Base-by-base conservation (phyloP, 2,329 filamentous ascomycete genomes). In the Chrysoporthe deuterocubensis region DNA sequence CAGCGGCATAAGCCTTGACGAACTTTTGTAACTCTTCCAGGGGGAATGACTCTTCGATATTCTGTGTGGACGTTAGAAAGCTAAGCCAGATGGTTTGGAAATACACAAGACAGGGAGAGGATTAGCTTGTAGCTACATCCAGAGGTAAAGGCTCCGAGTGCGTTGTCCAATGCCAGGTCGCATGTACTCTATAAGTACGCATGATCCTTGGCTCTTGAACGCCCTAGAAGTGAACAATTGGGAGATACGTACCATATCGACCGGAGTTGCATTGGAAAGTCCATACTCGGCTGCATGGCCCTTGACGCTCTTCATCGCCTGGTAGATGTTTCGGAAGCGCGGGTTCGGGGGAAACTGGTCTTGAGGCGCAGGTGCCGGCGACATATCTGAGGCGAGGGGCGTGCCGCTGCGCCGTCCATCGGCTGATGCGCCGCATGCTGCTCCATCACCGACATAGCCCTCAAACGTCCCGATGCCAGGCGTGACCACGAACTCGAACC, bases 391-490 rank as follows among this genome's bases (percentile, higher is more conserved):
- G 0, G 72, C 72, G 44, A 73, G 70, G 54, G 71, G 72, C 65
- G 64, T 67, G 3, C 68, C 68, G 40, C 40, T 69, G n/a, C 72
- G 69, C 5, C 72, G 72, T 14, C 72, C 72, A 57, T 73, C 72
- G 32, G 71, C 72, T 1, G 72, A 73, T 2, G 72, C 71, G 9
- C 71, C 72, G 64, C 64, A 72, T 11, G 26, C n/a, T 4, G 71
- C 40, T 1, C 72, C 71, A 13, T 72, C 71, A 40, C 72, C 72
- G 0, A 73, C 71, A 60, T 66, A 73, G 14, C 72, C 72, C 57
- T 73, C 72, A 43, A 72, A 73, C 1, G 72, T 73, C 48, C 71
- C 72, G 14, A 71, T 65, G 43, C 72, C 72, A 67, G 67, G 67
- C 9, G 69, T 70, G 5, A 73, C 67, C 5, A 70, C 40, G 50